These are phyloP conservation scores for Saccharomyces paradoxus DNA, from an alignment of 805 yeast species.

Conservation along the genomic window DNA sequence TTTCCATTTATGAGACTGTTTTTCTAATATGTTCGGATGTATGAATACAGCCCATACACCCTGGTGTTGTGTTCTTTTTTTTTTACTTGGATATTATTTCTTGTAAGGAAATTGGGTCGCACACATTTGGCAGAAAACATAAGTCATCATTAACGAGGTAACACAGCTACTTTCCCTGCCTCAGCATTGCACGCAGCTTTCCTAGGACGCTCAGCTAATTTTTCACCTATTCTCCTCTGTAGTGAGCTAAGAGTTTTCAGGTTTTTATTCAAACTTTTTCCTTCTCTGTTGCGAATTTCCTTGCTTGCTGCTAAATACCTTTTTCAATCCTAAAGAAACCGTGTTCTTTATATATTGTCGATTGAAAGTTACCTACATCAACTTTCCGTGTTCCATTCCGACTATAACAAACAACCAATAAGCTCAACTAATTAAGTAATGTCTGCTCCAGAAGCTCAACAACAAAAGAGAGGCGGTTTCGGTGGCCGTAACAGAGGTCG, in stretches of 20 bases:
- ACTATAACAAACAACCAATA: conserved; percentile 21
- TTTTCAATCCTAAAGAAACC: not conserved
- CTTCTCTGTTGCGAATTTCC: not conserved
- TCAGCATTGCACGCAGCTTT: not conserved
- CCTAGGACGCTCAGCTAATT: not conserved
- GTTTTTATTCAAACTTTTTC: not conserved
- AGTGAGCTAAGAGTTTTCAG: not conserved
- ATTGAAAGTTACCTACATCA: conserved; percentile 48
- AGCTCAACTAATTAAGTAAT: conserved; percentile 18
- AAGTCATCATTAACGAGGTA: not conserved
- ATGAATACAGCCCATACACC: not conserved
- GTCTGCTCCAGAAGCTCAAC: conserved; percentile 38
- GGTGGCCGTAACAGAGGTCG: conserved; percentile 52
- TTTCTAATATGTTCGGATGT: not conserved
- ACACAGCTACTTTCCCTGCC: not conserved
- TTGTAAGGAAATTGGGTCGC: not conserved
- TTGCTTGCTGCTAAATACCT: not conserved
- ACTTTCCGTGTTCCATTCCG: conserved; percentile 48
- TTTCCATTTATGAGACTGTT: not conserved
- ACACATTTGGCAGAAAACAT: not conserved
- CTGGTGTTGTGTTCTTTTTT: not conserved
- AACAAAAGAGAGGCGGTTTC: conserved; percentile 45
- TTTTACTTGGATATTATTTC: not conserved
- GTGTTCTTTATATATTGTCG: conserved; percentile 29
- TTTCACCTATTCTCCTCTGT: not conserved